These are phyloP conservation scores for Ustilago trichophora DNA, from an alignment of 1,284 basidiomycete genomes.

Conservation along the genomic window DNA sequence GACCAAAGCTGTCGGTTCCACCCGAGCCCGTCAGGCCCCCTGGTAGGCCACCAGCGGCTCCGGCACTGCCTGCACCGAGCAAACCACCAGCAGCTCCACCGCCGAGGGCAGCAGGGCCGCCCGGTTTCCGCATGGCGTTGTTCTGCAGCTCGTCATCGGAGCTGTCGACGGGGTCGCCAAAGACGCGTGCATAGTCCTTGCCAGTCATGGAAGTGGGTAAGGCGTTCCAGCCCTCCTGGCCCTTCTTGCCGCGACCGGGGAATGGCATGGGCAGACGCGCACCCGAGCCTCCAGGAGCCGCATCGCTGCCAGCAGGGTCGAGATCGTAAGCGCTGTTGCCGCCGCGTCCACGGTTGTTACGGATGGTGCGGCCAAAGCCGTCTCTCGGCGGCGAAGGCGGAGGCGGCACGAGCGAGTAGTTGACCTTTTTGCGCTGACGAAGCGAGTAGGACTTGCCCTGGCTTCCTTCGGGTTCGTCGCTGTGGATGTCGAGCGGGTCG, in stretches of 20 bases:
- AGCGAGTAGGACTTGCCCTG: slow-evolving; percentile 57
- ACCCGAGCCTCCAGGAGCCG: slow-evolving; percentile 11
- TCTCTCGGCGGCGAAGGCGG: slow-evolving; percentile 53
- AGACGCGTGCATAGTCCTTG: slow-evolving; percentile 61
- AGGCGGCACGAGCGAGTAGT: slow-evolving; percentile 61
- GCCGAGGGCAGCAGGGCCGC: slow-evolving; percentile 28
- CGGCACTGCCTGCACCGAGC: slow-evolving; percentile 48
- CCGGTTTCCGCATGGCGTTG: slow-evolving; percentile 43
- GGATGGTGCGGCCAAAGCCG: slow-evolving; percentile 58
- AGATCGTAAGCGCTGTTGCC: slow-evolving; percentile 36
- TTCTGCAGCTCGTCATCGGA: slow-evolving; percentile 61
- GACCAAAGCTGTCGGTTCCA: slow-evolving; percentile 45
- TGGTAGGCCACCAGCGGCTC: slow-evolving; percentile 34
- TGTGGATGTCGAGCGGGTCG: slow-evolving; percentile 49
- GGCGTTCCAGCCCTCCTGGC: slow-evolving; percentile 55
- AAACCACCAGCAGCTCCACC: slow-evolving; percentile 38
- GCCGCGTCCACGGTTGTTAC: slow-evolving; percentile 27
- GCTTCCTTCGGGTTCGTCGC: slow-evolving; percentile 46
- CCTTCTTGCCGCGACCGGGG: slow-evolving; percentile 47
- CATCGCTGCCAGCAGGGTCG: slow-evolving; percentile 16
- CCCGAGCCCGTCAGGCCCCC: slow-evolving; percentile 45
- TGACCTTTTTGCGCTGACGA: slow-evolving; percentile 63
- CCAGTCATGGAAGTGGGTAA: slow-evolving; percentile 60
- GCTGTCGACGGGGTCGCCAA: slow-evolving; percentile 59
- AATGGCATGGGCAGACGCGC: slow-evolving; percentile 46